Conservation (phyloP, 805 yeast genomes). For the Peterozyma toletana region DNA sequence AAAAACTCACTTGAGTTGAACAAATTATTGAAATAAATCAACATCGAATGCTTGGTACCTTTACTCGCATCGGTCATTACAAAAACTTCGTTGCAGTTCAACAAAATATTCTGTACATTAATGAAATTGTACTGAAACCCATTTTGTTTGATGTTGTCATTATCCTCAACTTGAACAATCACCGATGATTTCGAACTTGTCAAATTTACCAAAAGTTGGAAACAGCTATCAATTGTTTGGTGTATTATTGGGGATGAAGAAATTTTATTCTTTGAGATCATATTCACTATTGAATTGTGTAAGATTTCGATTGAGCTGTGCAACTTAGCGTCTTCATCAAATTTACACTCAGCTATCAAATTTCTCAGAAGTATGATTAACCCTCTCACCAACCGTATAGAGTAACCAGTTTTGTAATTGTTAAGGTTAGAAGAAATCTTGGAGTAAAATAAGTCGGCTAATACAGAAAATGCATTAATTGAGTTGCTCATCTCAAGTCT, state of each 20-base stretch:
- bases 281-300: too few relatives aligned
- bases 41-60: not conserved
- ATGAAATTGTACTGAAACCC: conserved; percentile 2
- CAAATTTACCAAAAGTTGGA: conserved; percentile 7
- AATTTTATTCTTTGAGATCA: too few relatives aligned
- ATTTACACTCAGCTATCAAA: conserved; percentile 12
- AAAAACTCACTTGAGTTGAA: conserved; percentile 12
- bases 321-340: too few relatives aligned
- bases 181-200: conserved; percentile 4
- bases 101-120: not conserved
- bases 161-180: conserved; percentile 7
- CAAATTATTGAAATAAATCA: conserved; percentile 6
- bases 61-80: not conserved
- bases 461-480: too few relatives aligned
- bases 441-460: too few relatives aligned
- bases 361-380: conserved; percentile 16
- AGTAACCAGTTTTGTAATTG: too few relatives aligned
- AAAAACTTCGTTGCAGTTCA: not conserved
- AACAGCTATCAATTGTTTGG: too few relatives aligned
- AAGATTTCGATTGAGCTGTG: too few relatives aligned
- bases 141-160: conserved; percentile 1
- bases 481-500: too few relatives aligned
- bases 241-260: too few relatives aligned
- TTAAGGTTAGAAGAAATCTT: too few relatives aligned
- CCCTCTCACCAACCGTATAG: conserved; percentile 14